Conservation (phyloP, 2,329 filamentous ascomycete species). For the Pseudogymnoascus destructans region DNA sequence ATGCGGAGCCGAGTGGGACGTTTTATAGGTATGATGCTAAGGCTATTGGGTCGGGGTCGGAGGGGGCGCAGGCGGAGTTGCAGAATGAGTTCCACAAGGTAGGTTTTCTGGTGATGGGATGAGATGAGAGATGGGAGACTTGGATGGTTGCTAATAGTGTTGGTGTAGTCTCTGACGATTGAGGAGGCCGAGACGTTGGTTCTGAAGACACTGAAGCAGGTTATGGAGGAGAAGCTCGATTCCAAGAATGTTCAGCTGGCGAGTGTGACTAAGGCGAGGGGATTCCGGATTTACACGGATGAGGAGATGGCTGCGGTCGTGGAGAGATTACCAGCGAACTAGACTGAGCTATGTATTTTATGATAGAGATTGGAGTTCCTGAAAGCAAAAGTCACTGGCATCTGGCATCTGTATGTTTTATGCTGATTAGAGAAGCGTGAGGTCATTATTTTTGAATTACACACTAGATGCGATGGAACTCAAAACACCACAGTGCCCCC, state of each 20-base stretch:
- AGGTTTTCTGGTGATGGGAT: background rate
- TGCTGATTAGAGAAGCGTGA: background rate
- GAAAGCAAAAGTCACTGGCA: background rate
- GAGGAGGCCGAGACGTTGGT: conserved; percentile 88
- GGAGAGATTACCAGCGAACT: conserved; percentile 62
- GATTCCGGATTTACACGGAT: conserved; percentile 96
- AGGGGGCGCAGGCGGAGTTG: conserved; percentile 93
- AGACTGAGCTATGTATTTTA: conserved; percentile 15
- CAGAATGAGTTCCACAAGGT: conserved; percentile 98
- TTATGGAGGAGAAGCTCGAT: conserved; percentile 99
- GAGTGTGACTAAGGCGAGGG: conserved; percentile 93
- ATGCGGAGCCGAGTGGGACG: conserved; percentile 93
- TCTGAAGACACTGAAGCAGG: conserved; percentile 96
- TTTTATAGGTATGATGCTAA: conserved; percentile 99
- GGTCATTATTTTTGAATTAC: background rate
- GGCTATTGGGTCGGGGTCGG: conserved; percentile 92
- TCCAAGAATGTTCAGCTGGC: conserved; percentile 97
- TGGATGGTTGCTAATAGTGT: conserved; percentile 15
- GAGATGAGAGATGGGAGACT: background rate
- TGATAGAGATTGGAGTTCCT: conserved; percentile 9
- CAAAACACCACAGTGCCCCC: background rate
- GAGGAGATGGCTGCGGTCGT: conserved; percentile 94
- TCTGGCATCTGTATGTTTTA: background rate
- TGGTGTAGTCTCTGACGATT: conserved; percentile 67
- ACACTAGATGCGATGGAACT: background rate